phyloP scores from a whole-genome alignment of 2,329 filamentous ascomycete species.

The Microcyclosporella mali region DNA sequence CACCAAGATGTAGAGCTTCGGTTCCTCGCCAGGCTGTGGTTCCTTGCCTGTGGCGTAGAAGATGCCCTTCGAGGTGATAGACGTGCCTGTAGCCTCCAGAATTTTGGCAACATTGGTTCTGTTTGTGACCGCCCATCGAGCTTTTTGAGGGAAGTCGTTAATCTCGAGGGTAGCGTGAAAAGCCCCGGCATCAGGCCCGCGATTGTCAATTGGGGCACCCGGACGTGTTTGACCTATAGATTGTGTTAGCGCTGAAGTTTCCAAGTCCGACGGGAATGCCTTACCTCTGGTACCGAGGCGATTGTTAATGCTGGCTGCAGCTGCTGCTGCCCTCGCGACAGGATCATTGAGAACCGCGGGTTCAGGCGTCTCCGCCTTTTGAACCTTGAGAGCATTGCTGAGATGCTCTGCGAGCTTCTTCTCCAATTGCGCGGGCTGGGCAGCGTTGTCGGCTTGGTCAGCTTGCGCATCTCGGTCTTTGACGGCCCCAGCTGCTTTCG shows the following conservation, averaged over 20 bases:
- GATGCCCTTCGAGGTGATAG: conserved; percentile 93
- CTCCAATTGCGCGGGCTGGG: conserved; percentile 13
- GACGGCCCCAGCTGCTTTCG: conserved; percentile 55
- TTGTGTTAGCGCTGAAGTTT: not conserved
- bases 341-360: conserved; percentile 29
- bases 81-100: conserved; percentile 85
- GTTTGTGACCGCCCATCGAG: conserved; percentile 96
- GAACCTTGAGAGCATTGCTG: conserved; percentile 65
- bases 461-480: conserved; percentile 21
- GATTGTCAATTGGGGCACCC: conserved; percentile 95
- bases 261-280: not conserved
- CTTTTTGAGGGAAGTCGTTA: conserved; percentile 98
- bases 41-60: conserved; percentile 81
- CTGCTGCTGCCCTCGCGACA: conserved; percentile 61
- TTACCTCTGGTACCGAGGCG: conserved; percentile 77
- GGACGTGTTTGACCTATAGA: conserved; percentile 62
- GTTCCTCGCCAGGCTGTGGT: conserved; percentile 65
- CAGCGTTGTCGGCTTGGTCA: conserved; percentile 9
- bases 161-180: conserved; percentile 97
- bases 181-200: conserved; percentile 90
- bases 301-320: conserved; percentile 83
- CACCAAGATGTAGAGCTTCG: conserved; percentile 97
- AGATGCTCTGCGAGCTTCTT: conserved; percentile 40
- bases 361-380: conserved; percentile 57
- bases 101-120: conserved; percentile 98